These are phyloP conservation scores for Aspergillus mulundensis DNA, from an alignment of 495 filamentous ascomycete species.

Conservation along the genomic window DNA sequence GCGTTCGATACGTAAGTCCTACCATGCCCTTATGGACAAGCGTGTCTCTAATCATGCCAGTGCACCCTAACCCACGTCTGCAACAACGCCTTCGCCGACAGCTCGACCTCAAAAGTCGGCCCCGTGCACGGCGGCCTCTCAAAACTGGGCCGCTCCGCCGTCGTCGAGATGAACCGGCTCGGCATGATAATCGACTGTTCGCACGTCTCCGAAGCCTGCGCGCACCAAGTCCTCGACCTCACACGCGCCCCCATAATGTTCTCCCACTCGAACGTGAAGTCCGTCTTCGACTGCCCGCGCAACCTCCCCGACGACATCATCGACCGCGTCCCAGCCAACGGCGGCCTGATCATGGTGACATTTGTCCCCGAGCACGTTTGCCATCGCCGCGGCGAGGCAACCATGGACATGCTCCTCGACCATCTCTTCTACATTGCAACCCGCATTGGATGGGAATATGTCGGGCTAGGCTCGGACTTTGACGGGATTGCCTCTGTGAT, in stretches of 20 bases:
- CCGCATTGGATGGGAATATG: conserved; percentile 67
- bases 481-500: conserved; percentile 49
- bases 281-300: conserved; percentile 64
- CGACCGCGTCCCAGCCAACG: conserved; percentile 53
- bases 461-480: conserved; percentile 72
- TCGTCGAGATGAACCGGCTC: conserved; percentile 70
- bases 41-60: no score
- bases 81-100: background rate
- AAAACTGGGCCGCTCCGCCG: conserved; percentile 16
- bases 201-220: conserved; percentile 64
- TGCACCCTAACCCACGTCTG: background rate
- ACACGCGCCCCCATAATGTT: conserved; percentile 69
- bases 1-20: background rate
- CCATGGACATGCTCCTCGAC: conserved; percentile 59
- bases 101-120: background rate
- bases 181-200: conserved; percentile 76
- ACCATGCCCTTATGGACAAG: no score
- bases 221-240: conserved; percentile 61
- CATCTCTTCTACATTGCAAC: conserved; percentile 69
- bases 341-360: conserved; percentile 71
- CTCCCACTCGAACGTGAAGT: conserved; percentile 63
- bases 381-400: conserved; percentile 30
- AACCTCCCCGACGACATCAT: conserved; percentile 73
- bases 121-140: background rate
- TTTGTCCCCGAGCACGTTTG: conserved; percentile 52